Conservation (phyloP, 805 yeast species). For the Zygotorulaspora florentina region DNA sequence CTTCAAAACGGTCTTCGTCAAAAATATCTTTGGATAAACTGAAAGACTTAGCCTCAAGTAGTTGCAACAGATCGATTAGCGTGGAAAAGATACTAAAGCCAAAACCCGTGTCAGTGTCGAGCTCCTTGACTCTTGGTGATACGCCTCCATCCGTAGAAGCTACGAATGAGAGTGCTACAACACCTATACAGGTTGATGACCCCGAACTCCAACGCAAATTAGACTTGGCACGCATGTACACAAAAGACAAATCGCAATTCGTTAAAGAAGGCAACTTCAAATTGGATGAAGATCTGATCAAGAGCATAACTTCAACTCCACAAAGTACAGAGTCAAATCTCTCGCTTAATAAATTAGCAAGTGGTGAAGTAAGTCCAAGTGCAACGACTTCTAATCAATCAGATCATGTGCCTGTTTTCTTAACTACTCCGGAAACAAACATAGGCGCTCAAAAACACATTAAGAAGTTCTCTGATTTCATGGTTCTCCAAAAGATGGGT, state of each 20-base stretch:
- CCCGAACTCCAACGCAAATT: slow-evolving; percentile 26
- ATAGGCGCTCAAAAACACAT: slow-evolving; percentile 69
- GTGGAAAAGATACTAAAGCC: slow-evolving; percentile 12
- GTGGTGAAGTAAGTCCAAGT: slow-evolving; percentile 3
- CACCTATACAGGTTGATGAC: slow-evolving; percentile 7
- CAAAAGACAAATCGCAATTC: slow-evolving; percentile 32
- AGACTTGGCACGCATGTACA: slow-evolving; percentile 30
- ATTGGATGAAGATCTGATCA: slow-evolving; percentile 31
- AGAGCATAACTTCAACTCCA: slow-evolving; percentile 28
- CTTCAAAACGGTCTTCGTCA: slow-evolving; percentile 27
- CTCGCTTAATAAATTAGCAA: slow-evolving; percentile 3
- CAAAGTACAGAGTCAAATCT: slow-evolving; percentile 12
- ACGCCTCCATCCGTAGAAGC: neutral
- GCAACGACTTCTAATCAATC: slow-evolving; percentile 3
- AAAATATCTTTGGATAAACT: slow-evolving; percentile 22
- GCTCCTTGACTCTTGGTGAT: neutral
- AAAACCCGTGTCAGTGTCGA: slow-evolving; percentile 4
- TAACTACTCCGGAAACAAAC: slow-evolving; percentile 26
- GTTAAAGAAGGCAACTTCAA: slow-evolving; percentile 35
- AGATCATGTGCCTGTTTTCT: slow-evolving; percentile 11
- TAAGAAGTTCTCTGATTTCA: slow-evolving; percentile 68
- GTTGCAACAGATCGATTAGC: neutral
- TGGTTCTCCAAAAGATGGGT: slow-evolving; percentile 74
- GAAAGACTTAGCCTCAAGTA: slow-evolving; percentile 11
- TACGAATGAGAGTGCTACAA: slow-evolving; percentile 1